Base-by-base conservation (phyloP, 345 rosid genomes). In the Ricinus communis region DNA sequence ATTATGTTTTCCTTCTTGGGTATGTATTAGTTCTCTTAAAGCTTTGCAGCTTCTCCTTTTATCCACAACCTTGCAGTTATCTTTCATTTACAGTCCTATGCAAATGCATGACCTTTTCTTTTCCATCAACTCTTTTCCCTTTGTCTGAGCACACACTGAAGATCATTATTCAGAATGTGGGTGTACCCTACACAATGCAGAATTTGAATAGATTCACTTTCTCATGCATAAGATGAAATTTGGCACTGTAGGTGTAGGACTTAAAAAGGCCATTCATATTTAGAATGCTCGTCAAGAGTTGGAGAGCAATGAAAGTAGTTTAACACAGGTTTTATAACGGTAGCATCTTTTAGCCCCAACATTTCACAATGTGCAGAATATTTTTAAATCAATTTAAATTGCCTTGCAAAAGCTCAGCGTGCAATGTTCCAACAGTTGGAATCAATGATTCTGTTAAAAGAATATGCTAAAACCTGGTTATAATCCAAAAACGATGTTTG, bases 1-100 rank as follows among this genome's bases (percentile, higher is more conserved):
- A 89, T 76, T 89, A 87, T 46, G 84, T 91, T 13, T 87, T 91
- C 74, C 88, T 91, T 64, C 91, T 91, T 59, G 95, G 93, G 97
- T 89, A 88, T 55, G 70, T 25, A 59, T 50, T 58, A 21, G 7
- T 58, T 33, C 45, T 69, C 41, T 25, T 58, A 47, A 30, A 57
- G 56, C 28, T 47, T 57, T 19, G 47, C 10, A 10, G n/a, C 28
- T 31, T 68, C 64, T 12, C 2, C 22, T 8, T 27, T 60, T 57
- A 2, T 57, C 53, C 22, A 49, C 19, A 5, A 6, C 21, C 28
- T 53, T n/a, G 21, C 24, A 53, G 8, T 53, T 21, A 24, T 53
- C 28, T 53, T 5, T 53, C 24, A 53, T 1, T 53, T 21, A 24
- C 27, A 21, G 12, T n/a, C 12, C 57, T 0, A 21, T 53, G 57